Base-by-base conservation (phyloP, 1,139 yeast species). In the Chernovozyma aurita region DNA sequence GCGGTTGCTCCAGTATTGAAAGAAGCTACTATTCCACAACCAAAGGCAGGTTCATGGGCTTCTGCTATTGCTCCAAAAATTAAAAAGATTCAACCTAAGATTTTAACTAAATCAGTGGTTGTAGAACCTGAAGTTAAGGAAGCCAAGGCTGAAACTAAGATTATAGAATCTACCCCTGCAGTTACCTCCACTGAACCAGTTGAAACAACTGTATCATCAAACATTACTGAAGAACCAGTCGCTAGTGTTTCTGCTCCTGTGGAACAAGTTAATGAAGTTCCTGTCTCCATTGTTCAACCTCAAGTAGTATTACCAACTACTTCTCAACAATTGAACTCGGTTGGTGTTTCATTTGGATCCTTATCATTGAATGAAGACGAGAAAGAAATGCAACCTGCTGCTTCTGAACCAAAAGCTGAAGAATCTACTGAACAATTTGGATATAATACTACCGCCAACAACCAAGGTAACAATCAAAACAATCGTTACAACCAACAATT, bases 291-390 rank as follows among this genome's bases (percentile, higher is more conserved):
- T 31, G 47, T 43, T 8, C 55, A 67, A 60, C 65, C 79, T 53
- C 75, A 83, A 45, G 92, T 84, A 42, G 80, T 82, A 36, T 74
- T 84, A 53, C 92, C 92, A 46, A 59, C 71, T 29, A 59, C 71
- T 34, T 56, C 70, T 33, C 76, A 72, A 50, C 63, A 70, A 43
- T 64, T 68, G 31, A 73, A 73, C 50, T 68, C 76, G 40, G 79
- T 78, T 35, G 86, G 85, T 46, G 83, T 81, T 38, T 81, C 84
- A 36, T 82, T 82, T 50, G 87, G 88, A 36, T 76, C 84, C 14
- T 67, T 79, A 57, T 64, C 77, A 28, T 63, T 74, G 46, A 70
- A 65, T 32, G 80, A 74, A 32, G 68, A 68, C 32, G 73, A 66
- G 32, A 45, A 42, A 29, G 55, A 56, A 34, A 41, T 40, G 21